Base-by-base conservation (phyloP, 2,329 filamentous ascomycete genomes). In the Akanthomyces dipterigenus region DNA sequence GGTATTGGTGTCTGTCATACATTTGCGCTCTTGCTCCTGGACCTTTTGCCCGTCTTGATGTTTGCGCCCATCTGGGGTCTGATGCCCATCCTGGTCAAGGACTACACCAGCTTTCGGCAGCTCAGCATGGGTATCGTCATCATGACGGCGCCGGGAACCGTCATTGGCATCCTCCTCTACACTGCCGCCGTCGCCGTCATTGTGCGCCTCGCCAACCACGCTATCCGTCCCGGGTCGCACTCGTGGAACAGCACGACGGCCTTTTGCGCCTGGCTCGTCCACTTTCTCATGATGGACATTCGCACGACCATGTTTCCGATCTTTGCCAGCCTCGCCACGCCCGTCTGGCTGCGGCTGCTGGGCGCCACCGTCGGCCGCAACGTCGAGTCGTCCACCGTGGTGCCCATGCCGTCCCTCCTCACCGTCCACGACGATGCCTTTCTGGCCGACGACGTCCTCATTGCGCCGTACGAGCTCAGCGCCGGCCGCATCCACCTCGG, bases 281-380 rank as follows among this genome's bases (percentile, higher is more conserved):
- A 65, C 45, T 54, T 53, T 26, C 51, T 62, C 26, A 63, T 67
- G 60, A 63, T 62, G 49, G 53, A 64, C 18, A 31, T 60, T 4
- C 63, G 66, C 16, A 46, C 12, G 2, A 42, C 14, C 9, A 36
- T 65, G 26, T 67, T 67, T 46, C 65, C 65, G 31, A 24, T 65
- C n/a, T 67, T 64, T 22, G 66, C 66, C n/a, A 67, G 66, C 36
- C 28, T 67, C 3, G n/a, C 65, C 14, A 67, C 66, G 11, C 66
- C 66, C 1, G 42, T 51, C 7, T 67, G 65, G 65, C 46, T 67
- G 55, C 54, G 64, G 1, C 8, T 65, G 16, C 42, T 67, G 1
- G 66, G 66, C 0, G 66, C 66, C 22, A 63, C 61, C 12, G 56
- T 67, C 18, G 66, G 65, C 6, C 49, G 46, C 50, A 49, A 64